Evolutionary conservation across 2,329 filamentous ascomycete species (phyloP), one percentile per base, ranked within the genome.

Genomic region (Aurifilum marmelostoma): DNA sequence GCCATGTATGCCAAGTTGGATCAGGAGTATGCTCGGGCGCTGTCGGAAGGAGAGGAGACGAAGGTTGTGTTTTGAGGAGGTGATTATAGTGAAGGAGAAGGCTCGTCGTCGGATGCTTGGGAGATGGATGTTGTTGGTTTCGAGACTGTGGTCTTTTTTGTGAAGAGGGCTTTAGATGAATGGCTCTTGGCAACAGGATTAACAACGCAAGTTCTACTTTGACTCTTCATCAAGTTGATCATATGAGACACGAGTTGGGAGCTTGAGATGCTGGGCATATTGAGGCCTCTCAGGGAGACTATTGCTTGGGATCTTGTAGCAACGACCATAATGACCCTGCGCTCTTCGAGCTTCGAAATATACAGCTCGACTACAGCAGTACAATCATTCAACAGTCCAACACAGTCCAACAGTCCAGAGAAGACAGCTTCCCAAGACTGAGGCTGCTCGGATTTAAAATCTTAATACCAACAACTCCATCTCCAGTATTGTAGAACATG

Each of bases 1-100:
- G 66, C 66, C 21, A 67, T 67, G 66, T 63, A 67, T 18, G 66
- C 66, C 52, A 67, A 67, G 39, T 27, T 67, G 61, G 66, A 67
- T 24, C 66, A 67, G 61, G 66, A 63, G 37, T 67, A 64, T 60
- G 66, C 66, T 24, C 27, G 16, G 59, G 66, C 66, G 9, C 54
- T 67, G 52, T 32, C 60, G 6, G 39, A 27, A 11, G 1, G n/a
- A 14, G 59, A 16, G 12, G 52, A 56, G 2, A 8, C 41, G 1
- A 52, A 60, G 29, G 3, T 64, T 7, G 52, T 67, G 37, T 67
- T 64, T 18, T 67, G 60, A 67, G 52, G 21, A 18, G 41, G 16
- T 8, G 16, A 1, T n/a, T 47, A 21, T 5, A 47, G 41, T 8
- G 14, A 6, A n/a, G 18, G 32, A 63, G 5, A 9, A 27, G 9